A percentile compares a stretch with the other conserved stretches of the same genome.
These are phyloP conservation scores for Penicillium sp. DNA, from an alignment of 2,329 filamentous ascomycete species.

Conservation along the genomic window DNA sequence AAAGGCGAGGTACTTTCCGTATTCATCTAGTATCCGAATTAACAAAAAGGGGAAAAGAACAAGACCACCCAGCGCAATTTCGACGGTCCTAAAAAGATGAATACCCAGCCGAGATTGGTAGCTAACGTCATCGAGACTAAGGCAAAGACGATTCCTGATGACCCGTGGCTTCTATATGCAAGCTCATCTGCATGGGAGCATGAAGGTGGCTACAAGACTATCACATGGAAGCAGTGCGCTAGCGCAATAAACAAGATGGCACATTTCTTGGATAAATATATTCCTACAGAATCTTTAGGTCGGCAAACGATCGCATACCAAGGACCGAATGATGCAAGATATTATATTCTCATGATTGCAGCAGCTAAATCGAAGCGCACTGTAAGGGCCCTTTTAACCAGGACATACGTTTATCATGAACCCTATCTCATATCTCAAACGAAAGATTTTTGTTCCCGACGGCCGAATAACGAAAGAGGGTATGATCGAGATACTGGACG, in stretches of 20 bases:
- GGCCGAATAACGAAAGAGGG: not conserved
- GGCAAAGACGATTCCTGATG: not conserved
- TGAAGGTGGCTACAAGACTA: not conserved
- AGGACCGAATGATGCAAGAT: constrained; percentile 3
- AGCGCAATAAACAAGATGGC: constrained; percentile 1
- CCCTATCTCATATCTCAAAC: not conserved
- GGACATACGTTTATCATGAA: not conserved
- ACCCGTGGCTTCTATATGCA: constrained; percentile 2
- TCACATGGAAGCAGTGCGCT: constrained; percentile 1
- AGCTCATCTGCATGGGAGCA: not conserved
- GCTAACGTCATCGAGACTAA: constrained; percentile 1
- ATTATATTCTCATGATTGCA: constrained; percentile 2
- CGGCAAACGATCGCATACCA: constrained; percentile 4
- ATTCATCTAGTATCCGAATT: too few species aligned
- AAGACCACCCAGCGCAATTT: not conserved
- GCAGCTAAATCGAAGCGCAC: constrained; percentile 2
- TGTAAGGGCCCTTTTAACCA: not conserved
- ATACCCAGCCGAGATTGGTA: not conserved
- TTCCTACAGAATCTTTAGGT: not conserved
- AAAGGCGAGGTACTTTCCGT: too few species aligned
- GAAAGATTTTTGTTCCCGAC: not conserved
- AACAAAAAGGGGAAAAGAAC: too few species aligned
- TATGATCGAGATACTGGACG: not conserved
- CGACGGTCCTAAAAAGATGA: not conserved
- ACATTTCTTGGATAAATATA: not conserved